Evolutionary conservation across 108 stramenopile species (phyloP).

Genomic region (Skeletonema marinoi): DNA sequence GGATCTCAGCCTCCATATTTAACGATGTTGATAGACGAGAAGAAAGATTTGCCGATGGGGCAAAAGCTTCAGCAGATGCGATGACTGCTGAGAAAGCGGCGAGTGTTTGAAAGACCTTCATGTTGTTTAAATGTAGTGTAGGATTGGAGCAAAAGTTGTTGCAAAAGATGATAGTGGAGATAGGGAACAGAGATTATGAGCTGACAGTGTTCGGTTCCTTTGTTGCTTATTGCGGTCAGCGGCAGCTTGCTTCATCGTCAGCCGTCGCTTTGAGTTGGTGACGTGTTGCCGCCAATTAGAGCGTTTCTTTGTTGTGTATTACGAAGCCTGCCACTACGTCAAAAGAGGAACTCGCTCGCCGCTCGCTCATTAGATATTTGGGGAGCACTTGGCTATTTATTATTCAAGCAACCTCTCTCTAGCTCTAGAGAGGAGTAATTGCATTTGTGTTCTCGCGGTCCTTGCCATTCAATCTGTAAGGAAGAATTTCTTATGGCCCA

Average conservation of each 20-base stretch:
- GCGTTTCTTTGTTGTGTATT: too few relatives aligned
- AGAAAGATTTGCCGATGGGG: slow-evolving; percentile 8
- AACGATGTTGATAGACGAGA: slow-evolving; percentile 31
- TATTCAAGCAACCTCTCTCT: too few relatives aligned
- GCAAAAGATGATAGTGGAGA: neutral
- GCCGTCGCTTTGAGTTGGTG: neutral
- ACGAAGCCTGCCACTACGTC: too few relatives aligned
- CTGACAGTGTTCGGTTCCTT: neutral
- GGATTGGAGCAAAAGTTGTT: neutral
- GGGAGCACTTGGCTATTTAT: too few relatives aligned
- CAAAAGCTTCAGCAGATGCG: slow-evolving; percentile 37
- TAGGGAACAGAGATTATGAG: neutral
- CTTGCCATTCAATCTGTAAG: too few relatives aligned
- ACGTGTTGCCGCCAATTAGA: neutral
- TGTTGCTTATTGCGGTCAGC: neutral
- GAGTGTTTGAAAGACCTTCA: slow-evolving; percentile 19
- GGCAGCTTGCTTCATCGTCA: neutral
- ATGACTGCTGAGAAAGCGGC: slow-evolving; percentile 17
- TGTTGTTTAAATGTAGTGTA: neutral
- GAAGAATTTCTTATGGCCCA: too few relatives aligned
- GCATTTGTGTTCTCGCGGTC: too few relatives aligned
- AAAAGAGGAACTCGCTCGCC: too few relatives aligned
- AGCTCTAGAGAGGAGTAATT: too few relatives aligned
- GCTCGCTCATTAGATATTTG: too few relatives aligned
- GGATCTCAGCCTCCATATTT: slow-evolving; percentile 50